Evolutionary conservation across 2,329 filamentous ascomycete species (phyloP).

Genomic region (Apiospora hydei): DNA sequence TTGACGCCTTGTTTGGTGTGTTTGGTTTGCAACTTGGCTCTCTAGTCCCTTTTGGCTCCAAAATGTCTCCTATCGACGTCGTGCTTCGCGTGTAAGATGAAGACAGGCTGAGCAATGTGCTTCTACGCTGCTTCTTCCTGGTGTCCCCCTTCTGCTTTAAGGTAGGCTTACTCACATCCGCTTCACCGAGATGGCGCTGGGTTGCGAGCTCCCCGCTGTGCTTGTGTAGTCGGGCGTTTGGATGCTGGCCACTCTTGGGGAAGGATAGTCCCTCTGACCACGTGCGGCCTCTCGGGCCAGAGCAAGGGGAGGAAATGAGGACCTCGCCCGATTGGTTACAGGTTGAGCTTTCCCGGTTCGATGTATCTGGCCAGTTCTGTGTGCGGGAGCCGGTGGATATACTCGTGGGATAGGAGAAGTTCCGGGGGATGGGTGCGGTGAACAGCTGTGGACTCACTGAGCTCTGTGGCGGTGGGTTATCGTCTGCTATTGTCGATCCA

Average conservation of each 20-base stretch:
- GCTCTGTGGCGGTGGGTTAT: slow-evolving; percentile 27
- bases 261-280: slow-evolving; percentile 40
- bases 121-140: background rate
- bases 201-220: background rate
- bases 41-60: background rate
- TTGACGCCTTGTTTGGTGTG: slow-evolving; percentile 19
- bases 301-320: slow-evolving; percentile 38
- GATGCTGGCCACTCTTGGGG: slow-evolving; percentile 35
- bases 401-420: slow-evolving; percentile 43
- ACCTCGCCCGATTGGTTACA: slow-evolving; percentile 41
- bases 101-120: slow-evolving; percentile 20
- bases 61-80: background rate
- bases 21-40: background rate
- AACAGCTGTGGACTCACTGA: slow-evolving; percentile 28
- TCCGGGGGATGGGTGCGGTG: slow-evolving; percentile 36
- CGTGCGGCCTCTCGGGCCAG: slow-evolving; percentile 29
- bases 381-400: slow-evolving; percentile 28
- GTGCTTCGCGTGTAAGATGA: slow-evolving; percentile 1
- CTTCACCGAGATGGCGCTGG: background rate
- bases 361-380: slow-evolving; percentile 25
- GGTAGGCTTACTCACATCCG: background rate
- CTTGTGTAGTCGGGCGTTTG: slow-evolving; percentile 24
- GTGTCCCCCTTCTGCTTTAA: background rate
- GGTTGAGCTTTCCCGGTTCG: slow-evolving; percentile 25
- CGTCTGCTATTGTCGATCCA: slow-evolving; percentile 33